Conservation (phyloP, 495 filamentous ascomycete genomes). For the Acidomyces sp. region DNA sequence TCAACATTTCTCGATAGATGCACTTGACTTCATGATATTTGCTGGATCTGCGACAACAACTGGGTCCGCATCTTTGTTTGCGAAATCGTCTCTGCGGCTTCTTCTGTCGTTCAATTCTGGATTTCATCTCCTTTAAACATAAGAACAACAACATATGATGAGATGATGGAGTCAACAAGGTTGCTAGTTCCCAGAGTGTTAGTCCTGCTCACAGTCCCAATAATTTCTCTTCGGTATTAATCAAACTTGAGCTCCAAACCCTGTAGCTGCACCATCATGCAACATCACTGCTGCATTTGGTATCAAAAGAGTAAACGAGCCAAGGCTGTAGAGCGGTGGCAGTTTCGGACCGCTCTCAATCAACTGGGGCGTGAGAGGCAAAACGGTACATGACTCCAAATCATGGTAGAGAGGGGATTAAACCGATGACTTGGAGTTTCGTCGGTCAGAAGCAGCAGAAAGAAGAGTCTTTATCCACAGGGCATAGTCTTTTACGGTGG, state of each 20-base stretch:
- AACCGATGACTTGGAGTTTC: background rate
- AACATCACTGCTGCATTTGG: background rate
- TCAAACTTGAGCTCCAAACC: background rate
- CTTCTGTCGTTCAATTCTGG: too few species aligned
- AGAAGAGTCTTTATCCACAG: slow-evolving; percentile 30
- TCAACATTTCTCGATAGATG: too few species aligned
- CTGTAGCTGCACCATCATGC: background rate
- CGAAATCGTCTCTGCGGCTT: too few species aligned
- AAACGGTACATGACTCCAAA: background rate
- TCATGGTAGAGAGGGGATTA: background rate
- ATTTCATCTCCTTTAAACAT: too few species aligned
- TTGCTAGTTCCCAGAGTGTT: background rate
- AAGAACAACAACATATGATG: too few species aligned
- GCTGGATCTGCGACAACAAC: too few species aligned
- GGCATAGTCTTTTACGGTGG: slow-evolving; percentile 40
- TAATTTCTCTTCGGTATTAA: background rate
- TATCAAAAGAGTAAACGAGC: background rate
- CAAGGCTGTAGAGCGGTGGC: background rate
- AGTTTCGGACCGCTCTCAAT: too few species aligned
- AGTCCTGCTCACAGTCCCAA: background rate
- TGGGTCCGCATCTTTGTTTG: too few species aligned
- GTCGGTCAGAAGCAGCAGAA: background rate
- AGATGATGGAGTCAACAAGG: background rate
- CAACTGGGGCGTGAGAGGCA: background rate
- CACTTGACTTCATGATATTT: too few species aligned